Conservation (phyloP, 306 rosid genomes). For the Betula pendula region DNA sequence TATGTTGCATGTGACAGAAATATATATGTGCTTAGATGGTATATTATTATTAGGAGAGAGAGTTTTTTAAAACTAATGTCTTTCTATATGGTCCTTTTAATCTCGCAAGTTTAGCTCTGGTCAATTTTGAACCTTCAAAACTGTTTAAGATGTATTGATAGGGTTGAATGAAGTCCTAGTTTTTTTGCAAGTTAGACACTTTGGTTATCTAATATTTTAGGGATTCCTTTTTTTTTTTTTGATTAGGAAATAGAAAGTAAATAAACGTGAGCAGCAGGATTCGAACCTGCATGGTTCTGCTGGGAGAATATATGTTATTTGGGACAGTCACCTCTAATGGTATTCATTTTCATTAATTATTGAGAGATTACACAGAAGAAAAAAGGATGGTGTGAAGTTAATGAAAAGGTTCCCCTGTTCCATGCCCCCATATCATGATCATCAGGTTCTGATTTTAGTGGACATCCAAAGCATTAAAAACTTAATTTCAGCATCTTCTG, state of each 20-base stretch:
- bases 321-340: not conserved
- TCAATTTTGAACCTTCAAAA: not conserved
- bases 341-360: not conserved
- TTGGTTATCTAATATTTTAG: conserved; percentile 2
- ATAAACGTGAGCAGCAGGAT: no score
- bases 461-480: not conserved
- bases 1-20: conserved; percentile 37
- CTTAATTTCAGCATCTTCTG: not conserved
- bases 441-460: conserved; percentile 2
- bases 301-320: not conserved
- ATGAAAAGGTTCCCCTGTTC: not conserved
- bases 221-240: no score
- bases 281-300: no score
- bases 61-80: conserved; percentile 22
- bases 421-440: not conserved
- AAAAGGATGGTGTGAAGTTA: not conserved
- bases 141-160: not conserved
- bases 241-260: no score
- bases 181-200: not conserved
- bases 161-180: not conserved
- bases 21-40: conserved; percentile 16
- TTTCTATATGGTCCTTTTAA: not conserved
- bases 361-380: not conserved
- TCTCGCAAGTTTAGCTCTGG: not conserved
- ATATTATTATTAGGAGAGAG: conserved; percentile 17